These are phyloP conservation scores for Sarocladium kiliense DNA, from an alignment of 2,329 filamentous ascomycete genomes.

Conservation along the genomic window DNA sequence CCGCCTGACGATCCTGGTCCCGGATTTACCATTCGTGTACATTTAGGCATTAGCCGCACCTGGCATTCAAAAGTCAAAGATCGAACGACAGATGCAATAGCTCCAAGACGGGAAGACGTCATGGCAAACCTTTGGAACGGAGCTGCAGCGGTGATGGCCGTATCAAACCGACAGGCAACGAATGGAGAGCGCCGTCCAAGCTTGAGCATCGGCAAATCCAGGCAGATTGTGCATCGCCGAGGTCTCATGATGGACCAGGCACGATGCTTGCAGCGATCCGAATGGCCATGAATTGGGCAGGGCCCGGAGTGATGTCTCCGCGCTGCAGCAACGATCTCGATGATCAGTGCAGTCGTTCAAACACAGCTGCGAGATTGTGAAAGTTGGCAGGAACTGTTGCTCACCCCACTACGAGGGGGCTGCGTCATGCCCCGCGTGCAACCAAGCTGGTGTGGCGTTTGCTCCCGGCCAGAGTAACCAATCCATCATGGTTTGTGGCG, in stretches of 20 bases:
- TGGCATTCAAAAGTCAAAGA: no score
- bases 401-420: neutral
- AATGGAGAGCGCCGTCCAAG: neutral
- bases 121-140: neutral
- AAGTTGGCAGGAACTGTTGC: neutral
- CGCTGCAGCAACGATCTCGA: conserved; percentile 1
- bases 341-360: neutral
- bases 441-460: neutral
- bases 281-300: neutral
- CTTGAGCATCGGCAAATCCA: neutral
- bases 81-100: no score
- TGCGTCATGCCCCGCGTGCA: conserved; percentile 4
- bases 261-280: neutral
- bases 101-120: neutral
- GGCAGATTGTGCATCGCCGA: neutral
- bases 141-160: neutral
- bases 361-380: neutral
- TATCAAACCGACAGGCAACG: neutral
- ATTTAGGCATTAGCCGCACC: no score
- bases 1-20: neutral
- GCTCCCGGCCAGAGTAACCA: neutral
- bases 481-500: conserved; percentile 1
- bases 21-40: no score
- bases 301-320: conserved; percentile 2
- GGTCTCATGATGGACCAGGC: neutral